Evolutionary conservation across 495 filamentous ascomycete species (phyloP).

Genomic region (Aspergillus asperescens): DNA sequence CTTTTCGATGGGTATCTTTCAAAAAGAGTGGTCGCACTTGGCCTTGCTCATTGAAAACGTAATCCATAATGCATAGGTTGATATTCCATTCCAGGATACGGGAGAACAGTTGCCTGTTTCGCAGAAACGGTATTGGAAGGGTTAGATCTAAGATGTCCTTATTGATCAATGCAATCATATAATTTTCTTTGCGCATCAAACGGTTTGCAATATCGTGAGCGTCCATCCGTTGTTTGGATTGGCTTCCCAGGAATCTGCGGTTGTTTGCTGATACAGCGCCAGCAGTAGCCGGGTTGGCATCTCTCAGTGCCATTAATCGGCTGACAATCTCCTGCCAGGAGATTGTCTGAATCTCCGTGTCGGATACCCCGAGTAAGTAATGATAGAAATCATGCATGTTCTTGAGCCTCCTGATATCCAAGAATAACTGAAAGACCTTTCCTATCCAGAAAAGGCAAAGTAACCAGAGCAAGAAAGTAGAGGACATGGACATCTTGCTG

Average conservation of each 20-base stretch:
- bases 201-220: conserved; percentile 96
- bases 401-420: conserved; percentile 69
- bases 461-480: conserved; percentile 77
- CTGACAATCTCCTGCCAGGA: conserved; percentile 93
- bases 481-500: conserved; percentile 73
- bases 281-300: conserved; percentile 80
- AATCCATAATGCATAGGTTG: conserved; percentile 82
- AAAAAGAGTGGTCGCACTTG: conserved; percentile 80
- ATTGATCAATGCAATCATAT: conserved; percentile 92
- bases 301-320: conserved; percentile 79
- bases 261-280: conserved; percentile 54
- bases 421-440: conserved; percentile 65
- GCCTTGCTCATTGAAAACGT: conserved; percentile 82
- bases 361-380: conserved; percentile 79
- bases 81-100: conserved; percentile 83
- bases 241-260: conserved; percentile 67
- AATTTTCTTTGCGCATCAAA: conserved; percentile 94
- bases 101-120: conserved; percentile 73
- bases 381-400: conserved; percentile 85
- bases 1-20: conserved; percentile 70
- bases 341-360: conserved; percentile 90
- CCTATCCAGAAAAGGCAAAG: conserved; percentile 84
- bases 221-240: conserved; percentile 93
- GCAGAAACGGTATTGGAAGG: conserved; percentile 76
- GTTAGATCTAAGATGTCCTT: conserved; percentile 89